phyloP scores from a whole-genome alignment of 2,329 filamentous ascomycete species.

The Aspergillus ochraceus region DNA sequence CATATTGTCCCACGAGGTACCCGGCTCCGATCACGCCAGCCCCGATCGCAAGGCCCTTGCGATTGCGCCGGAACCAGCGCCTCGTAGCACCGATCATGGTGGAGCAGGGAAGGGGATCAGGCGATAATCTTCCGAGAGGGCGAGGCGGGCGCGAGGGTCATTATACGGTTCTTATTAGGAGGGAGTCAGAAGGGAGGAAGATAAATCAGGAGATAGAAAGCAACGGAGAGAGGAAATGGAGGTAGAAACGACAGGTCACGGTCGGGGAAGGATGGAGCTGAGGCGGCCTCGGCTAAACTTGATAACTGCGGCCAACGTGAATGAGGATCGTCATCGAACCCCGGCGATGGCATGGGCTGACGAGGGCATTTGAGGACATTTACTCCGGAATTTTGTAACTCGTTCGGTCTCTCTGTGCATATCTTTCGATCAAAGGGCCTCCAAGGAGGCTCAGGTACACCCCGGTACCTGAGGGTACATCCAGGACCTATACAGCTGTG shows the following conservation, averaged over 20 bases:
- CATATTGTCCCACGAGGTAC: conserved; percentile 91
- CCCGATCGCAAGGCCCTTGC: conserved; percentile 84
- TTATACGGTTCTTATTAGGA: not conserved
- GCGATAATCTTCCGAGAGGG: not conserved
- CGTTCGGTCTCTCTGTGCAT: too few species aligned
- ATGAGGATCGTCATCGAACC: not conserved
- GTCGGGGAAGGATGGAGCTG: conserved; percentile 17
- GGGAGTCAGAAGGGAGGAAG: not conserved
- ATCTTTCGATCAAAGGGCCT: too few species aligned
- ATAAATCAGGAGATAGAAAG: not conserved
- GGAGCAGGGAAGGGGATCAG: conserved; percentile 8
- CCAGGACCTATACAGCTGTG: too few species aligned
- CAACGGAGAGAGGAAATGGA: not conserved
- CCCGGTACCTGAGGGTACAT: too few species aligned
- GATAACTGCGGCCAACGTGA: conserved; percentile 3
- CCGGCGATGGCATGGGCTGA: not conserved
- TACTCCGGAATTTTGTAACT: too few species aligned
- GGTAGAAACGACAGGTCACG: not conserved
- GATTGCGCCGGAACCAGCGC: conserved; percentile 90
- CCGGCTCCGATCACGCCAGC: conserved; percentile 84
- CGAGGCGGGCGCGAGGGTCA: conserved; percentile 1
- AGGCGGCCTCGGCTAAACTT: conserved; percentile 33
- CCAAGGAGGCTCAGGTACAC: too few species aligned
- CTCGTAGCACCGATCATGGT: conserved; percentile 71
- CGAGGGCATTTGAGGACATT: not conserved